These are phyloP conservation scores for Tephrocybe sp. DNA, from an alignment of 768 basidiomycete species.

Conservation along the genomic window DNA sequence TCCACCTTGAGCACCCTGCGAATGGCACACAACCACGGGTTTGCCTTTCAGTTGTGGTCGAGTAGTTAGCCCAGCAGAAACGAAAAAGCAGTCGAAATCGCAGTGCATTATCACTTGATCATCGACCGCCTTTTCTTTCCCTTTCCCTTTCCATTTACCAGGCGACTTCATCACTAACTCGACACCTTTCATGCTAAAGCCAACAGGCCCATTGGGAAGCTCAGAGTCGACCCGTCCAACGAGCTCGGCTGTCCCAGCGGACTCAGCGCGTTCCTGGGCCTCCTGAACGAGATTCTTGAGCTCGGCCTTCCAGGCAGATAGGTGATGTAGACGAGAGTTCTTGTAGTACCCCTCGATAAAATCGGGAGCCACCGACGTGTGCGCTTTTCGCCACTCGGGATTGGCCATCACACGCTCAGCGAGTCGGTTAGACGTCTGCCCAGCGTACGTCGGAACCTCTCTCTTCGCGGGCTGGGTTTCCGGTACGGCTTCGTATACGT, in stretches of 20 bases:
- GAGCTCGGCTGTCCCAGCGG: conserved; percentile 18
- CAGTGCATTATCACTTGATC: conserved; percentile 85
- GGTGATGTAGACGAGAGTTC: conserved; percentile 90
- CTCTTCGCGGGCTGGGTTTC: background rate
- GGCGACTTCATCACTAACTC: conserved; percentile 51
- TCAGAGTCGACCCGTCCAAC: conserved; percentile 34
- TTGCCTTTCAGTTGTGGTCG: conserved; percentile 83
- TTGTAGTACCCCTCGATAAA: conserved; percentile 86
- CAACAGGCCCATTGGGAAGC: conserved; percentile 13
- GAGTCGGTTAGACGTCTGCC: conserved; percentile 63
- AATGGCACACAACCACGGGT: conserved; percentile 95
- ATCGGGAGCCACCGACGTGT: conserved; percentile 84
- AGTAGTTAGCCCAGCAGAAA: conserved; percentile 81
- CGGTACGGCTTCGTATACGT: background rate
- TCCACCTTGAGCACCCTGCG: conserved; percentile 74
- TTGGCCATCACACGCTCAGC: conserved; percentile 82
- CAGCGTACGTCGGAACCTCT: conserved; percentile 62
- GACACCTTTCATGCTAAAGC: conserved; percentile 54
- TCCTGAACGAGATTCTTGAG: conserved; percentile 75
- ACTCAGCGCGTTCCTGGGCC: conserved; percentile 73
- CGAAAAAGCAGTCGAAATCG: conserved; percentile 97
- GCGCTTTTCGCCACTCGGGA: conserved; percentile 80
- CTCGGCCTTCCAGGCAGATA: conserved; percentile 92
- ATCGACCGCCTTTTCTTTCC: conserved; percentile 54
- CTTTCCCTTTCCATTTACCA: conserved; percentile 49